Evolutionary conservation across 2,329 filamentous ascomycete species (phyloP), one percentile per base, ranked within the genome.

Genomic region (Colletotrichum tofieldiae): DNA sequence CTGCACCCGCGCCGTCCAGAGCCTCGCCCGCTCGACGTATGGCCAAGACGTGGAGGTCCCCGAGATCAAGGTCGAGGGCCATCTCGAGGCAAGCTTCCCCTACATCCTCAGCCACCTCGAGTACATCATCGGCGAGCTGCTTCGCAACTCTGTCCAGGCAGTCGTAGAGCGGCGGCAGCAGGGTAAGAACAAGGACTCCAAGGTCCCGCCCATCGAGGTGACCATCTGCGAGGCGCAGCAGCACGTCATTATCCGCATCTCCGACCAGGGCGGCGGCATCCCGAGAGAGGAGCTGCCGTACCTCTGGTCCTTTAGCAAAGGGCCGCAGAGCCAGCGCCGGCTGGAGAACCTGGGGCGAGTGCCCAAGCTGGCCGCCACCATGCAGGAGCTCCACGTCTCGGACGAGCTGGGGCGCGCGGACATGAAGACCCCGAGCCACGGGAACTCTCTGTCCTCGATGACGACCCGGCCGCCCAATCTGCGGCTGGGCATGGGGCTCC

Each of bases 271-370:
- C 60, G 96, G 97, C 73, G 96, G 97, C 45, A 94, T 99, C 65
- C 92, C 95, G 0, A 90, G 92, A 60, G 94, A 96, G 54, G 90
- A 96, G 71, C 85, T 98, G 29, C 95, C 96, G 0, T 93, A 97
- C 79, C 88, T 99, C 7, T 99, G 97, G 96, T 97, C 95, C 35
- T 99, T 99, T 81, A 95, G 92, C 82, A 98, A 98, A 83, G 96
- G 96, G 0, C 94, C 95, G 2, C 91, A 94, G 45, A 93, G 91
- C 71, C 87, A 92, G 75, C 89, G 91, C 72, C 91, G 94, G 5
- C 87, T 98, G n/a, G 87, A 94, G 77, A 98, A 98, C 80, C 88
- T 99, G 11, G 90, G 90, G 14, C 91, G 93, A 75, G 96, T 99
- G 2, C 96, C 96, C 3, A 93, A 94, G 73, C 93, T 99, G 88